A percentile compares a stretch with the other conserved stretches of the same genome.
These are phyloP conservation scores for Termitomyces sp. DNA, from an alignment of 768 basidiomycete genomes.

Conservation along the genomic window DNA sequence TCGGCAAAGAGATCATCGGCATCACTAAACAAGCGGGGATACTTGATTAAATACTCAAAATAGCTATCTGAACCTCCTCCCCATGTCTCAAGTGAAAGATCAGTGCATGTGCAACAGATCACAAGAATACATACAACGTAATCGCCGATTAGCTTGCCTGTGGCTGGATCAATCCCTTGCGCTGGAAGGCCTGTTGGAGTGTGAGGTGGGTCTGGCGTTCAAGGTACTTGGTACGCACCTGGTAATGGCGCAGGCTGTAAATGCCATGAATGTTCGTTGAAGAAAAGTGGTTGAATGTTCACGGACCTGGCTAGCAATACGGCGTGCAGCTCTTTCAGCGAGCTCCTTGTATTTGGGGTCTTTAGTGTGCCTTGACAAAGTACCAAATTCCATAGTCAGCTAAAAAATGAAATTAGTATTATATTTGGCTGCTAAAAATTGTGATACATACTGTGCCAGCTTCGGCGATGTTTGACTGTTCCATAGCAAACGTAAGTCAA, in stretches of 20 bases:
- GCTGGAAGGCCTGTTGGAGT: conserved; percentile 38
- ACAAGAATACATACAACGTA: conserved; percentile 36
- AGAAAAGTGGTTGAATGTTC: neutral
- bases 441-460: conserved; percentile 40
- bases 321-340: conserved; percentile 42
- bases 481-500: neutral
- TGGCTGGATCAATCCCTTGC: conserved; percentile 45
- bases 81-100: conserved; percentile 35
- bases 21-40: conserved; percentile 63
- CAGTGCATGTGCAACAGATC: conserved; percentile 5
- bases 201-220: conserved; percentile 30
- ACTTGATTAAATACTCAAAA: conserved; percentile 75
- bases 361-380: conserved; percentile 44
- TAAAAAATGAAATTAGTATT: conserved; percentile 14
- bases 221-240: conserved; percentile 12
- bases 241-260: conserved; percentile 28
- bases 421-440: neutral
- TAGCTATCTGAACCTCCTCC: conserved; percentile 72
- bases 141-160: conserved; percentile 37
- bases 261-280: neutral
- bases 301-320: conserved; percentile 40
- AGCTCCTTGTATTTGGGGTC: conserved; percentile 56
- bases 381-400: conserved; percentile 54
- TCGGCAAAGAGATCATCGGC: conserved; percentile 52
- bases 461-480: conserved; percentile 47